A percentile compares a stretch with the other conserved stretches of the same genome.
Evolutionary conservation across 768 basidiomycete species (phyloP).

Genomic region (Boletales sp.): DNA sequence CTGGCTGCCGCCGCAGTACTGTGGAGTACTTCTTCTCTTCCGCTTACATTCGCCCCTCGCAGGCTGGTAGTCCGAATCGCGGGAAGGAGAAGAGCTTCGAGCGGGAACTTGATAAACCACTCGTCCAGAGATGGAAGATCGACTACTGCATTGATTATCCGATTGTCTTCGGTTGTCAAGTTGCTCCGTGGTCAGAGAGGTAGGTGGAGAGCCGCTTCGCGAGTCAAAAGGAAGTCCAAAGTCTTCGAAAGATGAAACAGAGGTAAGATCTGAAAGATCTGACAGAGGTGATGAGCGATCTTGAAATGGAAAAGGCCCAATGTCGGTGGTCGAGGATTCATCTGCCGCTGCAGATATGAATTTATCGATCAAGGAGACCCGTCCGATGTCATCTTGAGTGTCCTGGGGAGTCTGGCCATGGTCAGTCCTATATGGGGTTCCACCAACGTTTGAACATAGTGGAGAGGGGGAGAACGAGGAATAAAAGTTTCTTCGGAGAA

Average conservation of each 20-base stretch:
- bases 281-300: slow-evolving; percentile 24
- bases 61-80: slow-evolving; percentile 14
- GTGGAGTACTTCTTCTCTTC: slow-evolving; percentile 6
- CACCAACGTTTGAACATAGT: not conserved
- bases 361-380: slow-evolving; percentile 26
- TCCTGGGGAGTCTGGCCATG: slow-evolving; percentile 4
- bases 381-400: slow-evolving; percentile 4
- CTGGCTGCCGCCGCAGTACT: slow-evolving; percentile 8
- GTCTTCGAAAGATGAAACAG: slow-evolving; percentile 21
- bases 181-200: slow-evolving; percentile 13
- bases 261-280: slow-evolving; percentile 27
- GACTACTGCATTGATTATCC: not conserved
- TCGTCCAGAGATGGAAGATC: not conserved
- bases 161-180: not conserved
- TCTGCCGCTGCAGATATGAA: slow-evolving; percentile 25
- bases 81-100: slow-evolving; percentile 1
- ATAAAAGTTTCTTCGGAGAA: slow-evolving; percentile 9
- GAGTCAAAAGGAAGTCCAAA: not conserved
- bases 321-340: slow-evolving; percentile 4
- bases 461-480: slow-evolving; percentile 8
- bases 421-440: not conserved
- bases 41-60: slow-evolving; percentile 18
- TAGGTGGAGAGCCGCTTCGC: slow-evolving; percentile 15
- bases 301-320: slow-evolving; percentile 3
- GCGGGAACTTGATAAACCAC: not conserved